Evolutionary conservation across 805 yeast species (phyloP), one percentile per base, ranked within the genome.

Genomic region (Candida andamanensis): DNA sequence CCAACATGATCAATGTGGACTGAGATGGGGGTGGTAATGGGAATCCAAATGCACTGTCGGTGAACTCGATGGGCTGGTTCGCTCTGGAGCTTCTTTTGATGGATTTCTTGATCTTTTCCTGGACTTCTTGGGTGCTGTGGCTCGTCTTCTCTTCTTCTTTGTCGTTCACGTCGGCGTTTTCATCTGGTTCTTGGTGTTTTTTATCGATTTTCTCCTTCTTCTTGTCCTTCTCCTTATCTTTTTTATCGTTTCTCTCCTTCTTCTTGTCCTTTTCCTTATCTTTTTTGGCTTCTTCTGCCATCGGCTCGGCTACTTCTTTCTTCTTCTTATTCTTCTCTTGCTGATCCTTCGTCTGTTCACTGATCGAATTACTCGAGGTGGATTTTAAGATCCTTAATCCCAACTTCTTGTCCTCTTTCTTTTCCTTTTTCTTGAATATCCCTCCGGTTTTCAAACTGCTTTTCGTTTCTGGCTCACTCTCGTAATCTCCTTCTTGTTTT

Each of bases 41-140:
- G 57, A 84, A 84, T 3, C 95, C 95, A 60, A 84, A 83, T 2
- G 94, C 90, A 17, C 90, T 80, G 44, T 83, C 94, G 3, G 85
- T 63, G 42, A 66, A 66, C 38, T 63, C 67, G 18, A 65, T 63
- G 0, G 72, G 72, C 42, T 66, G 71, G 37, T 66, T 66, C 11
- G 72, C 67, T 29, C 46, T 50, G 4, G 70, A 63, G 2, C 64
- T 52, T 27, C 71, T 47, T 39, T 50, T 58, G 41, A 66, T 66
- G 2, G 67, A 57, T 40, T 60, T 61, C 30, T 61, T 63, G 39
- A 66, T 49, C 43, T 63, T 61, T 37, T 66, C 72, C 36, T 66
- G 69, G 8, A 66, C 63, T 25, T 65, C 69, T 18, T 49, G 49
- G 1, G 69, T 60, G 7, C 63, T 47, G 38, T 52, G 58, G 6